Evolutionary conservation across 768 basidiomycete genomes (phyloP).

Genomic region (Mrakia hoshinonis): DNA sequence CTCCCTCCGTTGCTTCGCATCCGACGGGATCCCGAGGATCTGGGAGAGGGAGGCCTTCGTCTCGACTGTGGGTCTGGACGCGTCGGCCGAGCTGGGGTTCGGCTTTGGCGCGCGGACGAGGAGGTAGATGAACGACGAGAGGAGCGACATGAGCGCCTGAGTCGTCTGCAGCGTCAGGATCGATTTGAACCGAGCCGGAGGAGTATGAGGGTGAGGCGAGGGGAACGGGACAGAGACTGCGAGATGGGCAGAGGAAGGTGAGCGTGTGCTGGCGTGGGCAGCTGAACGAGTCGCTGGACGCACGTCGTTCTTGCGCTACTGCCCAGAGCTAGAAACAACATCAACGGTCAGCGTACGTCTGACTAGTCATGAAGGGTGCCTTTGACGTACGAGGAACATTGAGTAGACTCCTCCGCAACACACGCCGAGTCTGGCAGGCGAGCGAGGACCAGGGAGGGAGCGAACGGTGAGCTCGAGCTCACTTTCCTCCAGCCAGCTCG

Average conservation of each 20-base stretch:
- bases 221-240: constrained; percentile 77
- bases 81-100: constrained; percentile 40
- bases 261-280: background rate
- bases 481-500: background rate
- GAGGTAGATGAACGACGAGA: constrained; percentile 72
- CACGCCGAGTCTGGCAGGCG: constrained; percentile 45
- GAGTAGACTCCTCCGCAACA: constrained; percentile 85
- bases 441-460: background rate
- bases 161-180: constrained; percentile 75
- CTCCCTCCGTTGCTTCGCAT: constrained; percentile 39
- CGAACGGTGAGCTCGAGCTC: background rate
- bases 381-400: constrained; percentile 67
- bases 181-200: constrained; percentile 60
- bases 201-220: constrained; percentile 50
- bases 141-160: constrained; percentile 67
- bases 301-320: constrained; percentile 86
- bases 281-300: constrained; percentile 33
- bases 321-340: constrained; percentile 61
- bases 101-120: constrained; percentile 49
- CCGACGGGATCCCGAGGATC: constrained; percentile 41
- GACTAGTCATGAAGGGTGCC: background rate
- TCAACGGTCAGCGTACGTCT: background rate
- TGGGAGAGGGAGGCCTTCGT: constrained; percentile 32
- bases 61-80: constrained; percentile 29
- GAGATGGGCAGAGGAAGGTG: constrained; percentile 6